These are phyloP conservation scores for Ogataea saltuana DNA, from an alignment of 805 yeast species.

Conservation along the genomic window DNA sequence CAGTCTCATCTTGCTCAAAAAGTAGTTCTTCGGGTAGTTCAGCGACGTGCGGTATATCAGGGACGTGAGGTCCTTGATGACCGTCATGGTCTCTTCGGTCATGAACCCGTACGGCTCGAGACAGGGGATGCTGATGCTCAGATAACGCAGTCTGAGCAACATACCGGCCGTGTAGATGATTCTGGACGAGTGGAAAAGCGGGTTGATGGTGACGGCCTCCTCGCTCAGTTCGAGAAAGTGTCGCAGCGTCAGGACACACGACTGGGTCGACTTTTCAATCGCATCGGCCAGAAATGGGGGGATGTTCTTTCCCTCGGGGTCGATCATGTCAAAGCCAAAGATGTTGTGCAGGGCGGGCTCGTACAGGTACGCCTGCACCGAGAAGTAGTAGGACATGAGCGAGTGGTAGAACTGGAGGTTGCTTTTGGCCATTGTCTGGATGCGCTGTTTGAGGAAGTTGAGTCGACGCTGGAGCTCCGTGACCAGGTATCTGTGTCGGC, in stretches of 20 bases:
- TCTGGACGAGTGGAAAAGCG: slow-evolving; percentile 57
- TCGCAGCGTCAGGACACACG: slow-evolving; percentile 52
- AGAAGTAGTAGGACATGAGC: slow-evolving; percentile 52
- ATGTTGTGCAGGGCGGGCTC: slow-evolving; percentile 45
- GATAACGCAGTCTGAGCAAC: slow-evolving; percentile 55
- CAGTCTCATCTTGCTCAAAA: slow-evolving; percentile 53
- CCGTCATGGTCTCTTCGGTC: slow-evolving; percentile 44
- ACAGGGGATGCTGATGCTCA: slow-evolving; percentile 54
- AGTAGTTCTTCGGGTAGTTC: slow-evolving; percentile 47
- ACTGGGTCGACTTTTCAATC: slow-evolving; percentile 51
- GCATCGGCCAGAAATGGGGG: slow-evolving; percentile 39
- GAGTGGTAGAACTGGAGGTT: slow-evolving; percentile 39
- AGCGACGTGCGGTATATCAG: slow-evolving; percentile 33
- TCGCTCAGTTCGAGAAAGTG: slow-evolving; percentile 47
- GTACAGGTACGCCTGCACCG: slow-evolving; percentile 66
- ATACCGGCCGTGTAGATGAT: slow-evolving; percentile 67
- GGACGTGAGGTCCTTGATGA: slow-evolving; percentile 28
- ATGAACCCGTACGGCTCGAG: slow-evolving; percentile 44
- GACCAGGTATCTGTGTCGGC: slow-evolving; percentile 41
- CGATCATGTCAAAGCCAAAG: slow-evolving; percentile 16
- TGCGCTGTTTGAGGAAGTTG: slow-evolving; percentile 39
- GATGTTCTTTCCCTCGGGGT: slow-evolving; percentile 12
- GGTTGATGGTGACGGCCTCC: slow-evolving; percentile 54
- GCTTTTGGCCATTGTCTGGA: slow-evolving; percentile 30
- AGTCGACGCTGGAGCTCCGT: slow-evolving; percentile 53